These are phyloP conservation scores for Hymenoscyphus repandus DNA, from an alignment of 2,329 filamentous ascomycete genomes.

Conservation along the genomic window DNA sequence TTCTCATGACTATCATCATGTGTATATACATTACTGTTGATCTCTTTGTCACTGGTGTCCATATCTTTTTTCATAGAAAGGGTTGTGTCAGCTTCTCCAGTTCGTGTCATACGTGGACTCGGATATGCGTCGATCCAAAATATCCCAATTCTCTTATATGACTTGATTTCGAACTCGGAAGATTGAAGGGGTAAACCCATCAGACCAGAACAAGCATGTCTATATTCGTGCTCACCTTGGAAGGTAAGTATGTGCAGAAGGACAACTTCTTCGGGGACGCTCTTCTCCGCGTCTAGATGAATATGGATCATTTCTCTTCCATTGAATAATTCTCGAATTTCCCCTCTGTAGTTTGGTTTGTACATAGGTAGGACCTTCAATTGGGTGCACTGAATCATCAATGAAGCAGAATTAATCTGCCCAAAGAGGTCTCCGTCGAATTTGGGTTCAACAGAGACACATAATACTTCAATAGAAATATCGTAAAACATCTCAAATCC, in stretches of 20 bases:
- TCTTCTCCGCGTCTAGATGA: not conserved
- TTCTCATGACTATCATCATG: no score
- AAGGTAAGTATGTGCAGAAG: not conserved
- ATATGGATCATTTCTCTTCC: not conserved
- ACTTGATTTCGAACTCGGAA: not conserved
- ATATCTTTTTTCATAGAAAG: no score
- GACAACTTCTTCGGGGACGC: not conserved
- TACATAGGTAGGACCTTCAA: not conserved
- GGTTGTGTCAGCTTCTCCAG: no score
- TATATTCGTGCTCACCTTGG: not conserved
- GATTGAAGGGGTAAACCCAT: not conserved
- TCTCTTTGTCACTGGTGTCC: no score
- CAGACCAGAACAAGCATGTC: not conserved
- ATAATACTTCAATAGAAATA: no score
- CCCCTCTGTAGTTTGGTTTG: not conserved
- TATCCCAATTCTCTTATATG: not conserved
- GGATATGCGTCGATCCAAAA: constrained; percentile 1
- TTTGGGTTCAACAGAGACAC: not conserved
- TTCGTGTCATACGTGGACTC: not conserved
- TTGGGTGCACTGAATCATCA: not conserved
- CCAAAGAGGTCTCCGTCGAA: not conserved
- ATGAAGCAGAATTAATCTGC: not conserved
- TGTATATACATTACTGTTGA: no score
- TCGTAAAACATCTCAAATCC: no score
- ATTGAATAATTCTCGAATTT: not conserved